Conservation (phyloP, 305 asterid species). For the Fraxinus angustifolia region DNA sequence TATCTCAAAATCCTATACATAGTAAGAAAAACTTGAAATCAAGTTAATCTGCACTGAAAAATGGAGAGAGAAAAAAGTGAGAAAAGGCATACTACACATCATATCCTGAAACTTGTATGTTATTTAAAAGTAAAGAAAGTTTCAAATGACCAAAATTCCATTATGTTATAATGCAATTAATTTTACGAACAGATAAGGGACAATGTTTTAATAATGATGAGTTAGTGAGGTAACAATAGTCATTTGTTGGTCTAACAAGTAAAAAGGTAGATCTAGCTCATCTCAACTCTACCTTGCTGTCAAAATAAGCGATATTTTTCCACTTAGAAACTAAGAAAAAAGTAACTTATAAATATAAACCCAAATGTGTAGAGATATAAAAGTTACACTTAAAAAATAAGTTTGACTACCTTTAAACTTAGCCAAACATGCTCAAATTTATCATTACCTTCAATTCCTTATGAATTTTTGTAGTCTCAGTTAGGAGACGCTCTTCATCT, state of each 20-base stretch:
- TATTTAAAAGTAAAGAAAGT: background rate
- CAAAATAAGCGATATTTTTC: background rate
- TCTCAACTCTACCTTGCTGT: background rate
- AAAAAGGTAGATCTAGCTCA: background rate
- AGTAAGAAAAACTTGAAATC: background rate
- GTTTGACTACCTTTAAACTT: background rate
- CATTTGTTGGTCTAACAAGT: background rate
- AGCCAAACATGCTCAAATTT: background rate
- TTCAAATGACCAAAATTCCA: background rate
- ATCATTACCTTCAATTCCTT: slow-evolving; percentile 35
- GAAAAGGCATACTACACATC: background rate
- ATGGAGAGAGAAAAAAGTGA: background rate
- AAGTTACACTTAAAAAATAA: background rate
- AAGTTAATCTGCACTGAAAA: background rate
- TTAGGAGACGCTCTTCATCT: slow-evolving; percentile 45
- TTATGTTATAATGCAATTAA: background rate
- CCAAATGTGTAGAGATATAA: background rate
- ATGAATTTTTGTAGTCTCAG: slow-evolving; percentile 38
- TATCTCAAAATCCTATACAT: slow-evolving; percentile 32
- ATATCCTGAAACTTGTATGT: background rate
- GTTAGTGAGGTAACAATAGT: background rate
- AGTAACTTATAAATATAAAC: background rate
- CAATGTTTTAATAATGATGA: background rate
- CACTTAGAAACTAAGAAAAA: background rate
- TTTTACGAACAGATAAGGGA: background rate